Conservation (phyloP, 1,139 yeast species). For the Hansenula sp. region DNA sequence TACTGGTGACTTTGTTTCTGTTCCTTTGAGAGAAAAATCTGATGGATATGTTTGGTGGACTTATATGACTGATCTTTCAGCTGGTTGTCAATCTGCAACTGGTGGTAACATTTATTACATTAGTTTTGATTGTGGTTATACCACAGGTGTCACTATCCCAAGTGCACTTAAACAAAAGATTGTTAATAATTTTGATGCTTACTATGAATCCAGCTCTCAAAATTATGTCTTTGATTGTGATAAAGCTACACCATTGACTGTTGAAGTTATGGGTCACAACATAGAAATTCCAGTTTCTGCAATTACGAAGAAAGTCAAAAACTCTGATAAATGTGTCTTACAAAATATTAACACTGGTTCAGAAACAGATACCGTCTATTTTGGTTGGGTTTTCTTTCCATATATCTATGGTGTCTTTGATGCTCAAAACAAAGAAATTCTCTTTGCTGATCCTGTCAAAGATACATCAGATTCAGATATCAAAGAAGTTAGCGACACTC, state of each 20-base stretch:
- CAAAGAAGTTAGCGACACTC: slow-evolving; percentile 6
- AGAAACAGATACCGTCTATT: slow-evolving; percentile 6
- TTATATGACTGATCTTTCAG: slow-evolving; percentile 6
- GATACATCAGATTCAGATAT: slow-evolving; percentile 5
- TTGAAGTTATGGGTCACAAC: slow-evolving; percentile 8
- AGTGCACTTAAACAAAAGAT: slow-evolving; percentile 6
- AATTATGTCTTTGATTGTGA: slow-evolving; percentile 12
- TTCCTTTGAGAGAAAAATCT: slow-evolving; percentile 21
- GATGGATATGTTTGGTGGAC: slow-evolving; percentile 11
- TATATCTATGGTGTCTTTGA: slow-evolving; percentile 14
- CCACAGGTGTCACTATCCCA: slow-evolving; percentile 13
- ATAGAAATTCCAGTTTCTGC: slow-evolving; percentile 7
- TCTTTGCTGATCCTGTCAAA: slow-evolving; percentile 8
- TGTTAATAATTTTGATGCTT: slow-evolving; percentile 10
- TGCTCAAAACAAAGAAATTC: slow-evolving; percentile 9
- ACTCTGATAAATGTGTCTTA: slow-evolving; percentile 8
- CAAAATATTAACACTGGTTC: slow-evolving; percentile 3
- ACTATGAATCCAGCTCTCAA: slow-evolving; percentile 7
- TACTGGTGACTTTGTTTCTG: slow-evolving; percentile 30
- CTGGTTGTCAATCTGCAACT: slow-evolving; percentile 2
- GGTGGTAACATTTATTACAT: slow-evolving; percentile 2
- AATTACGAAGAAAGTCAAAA: slow-evolving; percentile 8
- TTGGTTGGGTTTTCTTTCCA: slow-evolving; percentile 13
- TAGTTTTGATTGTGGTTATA: slow-evolving; percentile 7
- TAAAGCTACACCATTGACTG: slow-evolving; percentile 3